Base-by-base conservation (phyloP, 768 basidiomycete genomes). In the Suillus spraguei region DNA sequence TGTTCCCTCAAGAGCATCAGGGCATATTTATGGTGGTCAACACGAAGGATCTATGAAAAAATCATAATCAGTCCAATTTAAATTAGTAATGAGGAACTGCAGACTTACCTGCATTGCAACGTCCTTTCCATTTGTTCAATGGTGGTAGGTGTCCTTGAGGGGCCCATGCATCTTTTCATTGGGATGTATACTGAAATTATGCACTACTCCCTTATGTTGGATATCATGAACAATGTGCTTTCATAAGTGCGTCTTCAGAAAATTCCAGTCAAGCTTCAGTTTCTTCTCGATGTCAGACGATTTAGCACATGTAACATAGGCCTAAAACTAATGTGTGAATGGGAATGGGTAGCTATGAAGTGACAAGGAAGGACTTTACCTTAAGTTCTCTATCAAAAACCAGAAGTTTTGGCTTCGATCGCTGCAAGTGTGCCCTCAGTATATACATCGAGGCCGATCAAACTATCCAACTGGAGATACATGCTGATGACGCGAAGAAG, bases 201-300 rank as follows among this genome's bases (percentile, higher is more conserved):
- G 53, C 0, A 73, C 68, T 0, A 62, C 74, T 11, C 78, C 79
- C 38, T 80, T 80, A 0, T 2, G 22, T 35, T 53, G 22, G 13
- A 82, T 79, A 44, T 80, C 72, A 3, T 61, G 60, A 33, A 78
- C 70, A 0, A 75, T 50, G 59, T 82, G 79, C 4, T 65, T 60
- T 49, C 77, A 75, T 2, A 68, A 64, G 39, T 81, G 80, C 0
- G 63, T 56, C 65, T 81, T 81, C 0, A 75, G 77, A 55, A 79
- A 79, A 28, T 77, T 60, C 74, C 76, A 78, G 13, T 71, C 63
- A 11, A 66, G 59, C 67, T 76, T 77, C 63, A 68, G 38, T 11
- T 46, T 60, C n/a, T n/a, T n/a, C 28, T 56, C n/a, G 16, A 52
- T 32, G 11, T 44, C 32, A n/a, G 49, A 56, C 46, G 33, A 4